Conservation (phyloP, 108 stramenopile genomes). For the Cyclotella choctawhatcheeana region DNA sequence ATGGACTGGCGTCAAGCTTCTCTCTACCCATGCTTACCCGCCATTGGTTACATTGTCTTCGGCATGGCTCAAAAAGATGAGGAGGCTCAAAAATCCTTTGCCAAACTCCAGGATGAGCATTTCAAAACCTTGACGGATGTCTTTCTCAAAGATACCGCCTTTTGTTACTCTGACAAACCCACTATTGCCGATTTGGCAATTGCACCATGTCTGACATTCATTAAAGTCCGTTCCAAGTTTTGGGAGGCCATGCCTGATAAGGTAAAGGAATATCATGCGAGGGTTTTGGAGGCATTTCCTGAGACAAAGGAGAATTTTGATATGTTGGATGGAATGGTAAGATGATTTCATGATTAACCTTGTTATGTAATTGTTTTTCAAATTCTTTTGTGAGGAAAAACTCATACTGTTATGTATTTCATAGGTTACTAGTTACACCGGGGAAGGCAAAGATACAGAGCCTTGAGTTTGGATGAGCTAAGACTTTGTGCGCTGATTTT, state of each 20-base stretch:
- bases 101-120: conserved; percentile 17
- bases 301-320: conserved; percentile 39
- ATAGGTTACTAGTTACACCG: too few species aligned
- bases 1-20: conserved; percentile 11
- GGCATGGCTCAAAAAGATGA: conserved; percentile 13
- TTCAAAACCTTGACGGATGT: conserved; percentile 23
- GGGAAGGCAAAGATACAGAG: too few species aligned
- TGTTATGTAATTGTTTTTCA: too few species aligned
- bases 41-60: conserved; percentile 34
- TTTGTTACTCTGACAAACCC: conserved; percentile 29
- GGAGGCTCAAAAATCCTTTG: conserved; percentile 25
- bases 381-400: too few species aligned
- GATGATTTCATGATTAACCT: conserved; percentile 13
- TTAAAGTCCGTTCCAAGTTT: conserved; percentile 35
- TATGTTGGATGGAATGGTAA: conserved; percentile 35
- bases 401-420: too few species aligned
- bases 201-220: conserved; percentile 25
- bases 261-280: conserved; percentile 40
- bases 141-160: conserved; percentile 44
- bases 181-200: conserved; percentile 56
- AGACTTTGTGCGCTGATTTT: too few species aligned
- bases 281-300: conserved; percentile 39
- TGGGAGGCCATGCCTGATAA: conserved; percentile 38
- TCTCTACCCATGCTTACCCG: conserved; percentile 20
- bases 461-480: too few species aligned